Evolutionary conservation across 805 yeast genomes (phyloP), one percentile per base, ranked within the genome.

Genomic region (Scheffersomyces stipitis): DNA sequence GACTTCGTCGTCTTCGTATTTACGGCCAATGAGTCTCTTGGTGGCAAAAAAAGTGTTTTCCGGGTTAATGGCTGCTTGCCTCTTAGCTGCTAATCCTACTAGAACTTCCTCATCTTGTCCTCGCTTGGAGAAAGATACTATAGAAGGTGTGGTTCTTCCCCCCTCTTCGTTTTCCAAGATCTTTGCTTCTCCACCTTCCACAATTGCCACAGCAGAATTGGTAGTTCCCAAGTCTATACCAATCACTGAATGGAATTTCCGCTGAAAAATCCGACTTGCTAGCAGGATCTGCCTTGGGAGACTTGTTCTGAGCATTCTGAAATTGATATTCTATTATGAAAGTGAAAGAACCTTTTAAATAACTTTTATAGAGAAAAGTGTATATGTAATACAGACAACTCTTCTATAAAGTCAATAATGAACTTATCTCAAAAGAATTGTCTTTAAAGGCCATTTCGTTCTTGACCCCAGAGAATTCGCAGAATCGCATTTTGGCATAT

Each of bases 171-270:
- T 82, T 60, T 84, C 90, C 34, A 86, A 71, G 40, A 85, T 83
- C 42, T 69, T 68, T 18, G 88, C 80, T 18, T 73, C 70, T 45
- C 76, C 68, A 31, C 83, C 83, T 49, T 77, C 76, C 66, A 82
- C 80, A 38, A 83, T 67, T 8, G 95, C 95, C 22, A 85, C 91
- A 2, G 93, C 95, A 30, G 91, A 83, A 63, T 86, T 86, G 30
- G 95, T 86, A 15, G 95, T 86, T 18, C 95, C 95, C 38, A 86
- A 62, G 60, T 86, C 95, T 45, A 86, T 85, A 40, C 95, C 95
- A 33, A 83, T 77, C 4, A 83, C 88, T 10, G 54, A 30, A 10
- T 36, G 44, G 20, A 29, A n/a, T n/a, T n/a, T n/a, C n/a, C n/a
- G n/a, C n/a, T n/a, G n/a, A n/a, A n/a, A n/a, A n/a, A n/a, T n/a